Evolutionary conservation across 139 green algal species (phyloP), one percentile per base, ranked within the genome.

Genomic region (Eudorina sp.): DNA sequence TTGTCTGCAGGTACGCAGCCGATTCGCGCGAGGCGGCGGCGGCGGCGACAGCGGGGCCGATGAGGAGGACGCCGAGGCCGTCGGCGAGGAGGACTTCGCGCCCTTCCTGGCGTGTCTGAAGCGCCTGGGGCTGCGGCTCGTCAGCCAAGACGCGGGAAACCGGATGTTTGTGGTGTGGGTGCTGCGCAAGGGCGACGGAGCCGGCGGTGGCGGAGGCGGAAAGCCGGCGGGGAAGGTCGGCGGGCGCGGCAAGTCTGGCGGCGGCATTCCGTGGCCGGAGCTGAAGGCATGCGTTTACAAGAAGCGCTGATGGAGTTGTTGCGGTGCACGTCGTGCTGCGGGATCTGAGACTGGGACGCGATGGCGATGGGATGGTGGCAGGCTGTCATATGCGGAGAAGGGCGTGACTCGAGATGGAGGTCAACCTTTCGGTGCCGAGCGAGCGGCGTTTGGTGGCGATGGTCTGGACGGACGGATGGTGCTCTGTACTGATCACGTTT

Each of bases 211-310:
- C 46, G 69, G 58, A 4, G 41, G 41, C 23, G 4, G 8, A 23
- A 19, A 95, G 62, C 29, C 41, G 62, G 5, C 55, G 55, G 14
- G 29, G 55, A 13, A 66, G n/a, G 55, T n/a, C 23, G 66, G 34
- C 46, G 66, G 31, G 48, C 51, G 25, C 5, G 70, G 25, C 18
- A 83, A 75, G 81, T 60, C 51, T 31, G 46, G 14, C 86, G 58
- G 36, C 9, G 53, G 48, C 3, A 77, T 95, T 2, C 36, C 86
- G 51, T 98, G 96, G 95, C 96, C 95, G 48, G 51, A 45, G 29
- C 91, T 98, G 19, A 96, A 95, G 70, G 90, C 94, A 21, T 98
- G 96, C 89, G 75, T 95, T 36, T 98, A 98, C 90, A 98, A 98
- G 91, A 92, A 93, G 72, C 87, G 95, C 6, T 98, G 84, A 95